Base-by-base conservation (phyloP, 805 yeast genomes). In the Myxozyma vanderwaltii region DNA sequence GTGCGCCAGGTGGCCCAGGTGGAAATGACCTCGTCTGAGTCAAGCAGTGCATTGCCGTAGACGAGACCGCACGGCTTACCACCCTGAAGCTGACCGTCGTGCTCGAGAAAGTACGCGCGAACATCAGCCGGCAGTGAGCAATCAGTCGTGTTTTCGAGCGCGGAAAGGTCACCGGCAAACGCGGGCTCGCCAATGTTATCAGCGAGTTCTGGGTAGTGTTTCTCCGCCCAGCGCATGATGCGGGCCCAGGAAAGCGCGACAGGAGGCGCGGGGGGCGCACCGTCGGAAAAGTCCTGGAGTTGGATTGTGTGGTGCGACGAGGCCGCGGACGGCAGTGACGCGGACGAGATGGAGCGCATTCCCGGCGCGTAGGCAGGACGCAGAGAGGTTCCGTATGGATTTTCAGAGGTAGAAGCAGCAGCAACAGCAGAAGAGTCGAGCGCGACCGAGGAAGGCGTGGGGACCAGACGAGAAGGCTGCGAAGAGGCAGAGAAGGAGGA, bases 1-100 rank as follows among this genome's bases (percentile, higher is more conserved):
- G 79, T 82, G 68, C 95, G 82, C 99, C 99, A 94, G 59, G 86
- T 81, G 63, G 82, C 84, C 48, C 95, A 86, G 82, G 88, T 89
- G 45, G 85, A 86, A 35, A 86, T 86, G 52, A 91, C 81, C 65
- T 86, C 86, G 70, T 91, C 96, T 43, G 92, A 74, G 23, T 89
- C 86, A 82, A 94, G 79, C 60, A 94, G 77, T 54, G 86, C 84
- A 65, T 89, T 76, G 2, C 97, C 96, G 71, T 85, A 92, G 39
- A 94, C 71, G 56, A 94, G 75, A 8, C 99, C 90, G 2, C 84
- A 80, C 61, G 89, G 84, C 57, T 84, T 82, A 44, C 91, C 95
- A 61, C 87, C 79, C 40, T 81, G 81, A 59, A 86, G 88, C 75
- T 94, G 99, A 53, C 99, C 99, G 70, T 94, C 98, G 66, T 94